phyloP scores from a whole-genome alignment of 257 asterid genomes.

The Asclepias syriaca region DNA sequence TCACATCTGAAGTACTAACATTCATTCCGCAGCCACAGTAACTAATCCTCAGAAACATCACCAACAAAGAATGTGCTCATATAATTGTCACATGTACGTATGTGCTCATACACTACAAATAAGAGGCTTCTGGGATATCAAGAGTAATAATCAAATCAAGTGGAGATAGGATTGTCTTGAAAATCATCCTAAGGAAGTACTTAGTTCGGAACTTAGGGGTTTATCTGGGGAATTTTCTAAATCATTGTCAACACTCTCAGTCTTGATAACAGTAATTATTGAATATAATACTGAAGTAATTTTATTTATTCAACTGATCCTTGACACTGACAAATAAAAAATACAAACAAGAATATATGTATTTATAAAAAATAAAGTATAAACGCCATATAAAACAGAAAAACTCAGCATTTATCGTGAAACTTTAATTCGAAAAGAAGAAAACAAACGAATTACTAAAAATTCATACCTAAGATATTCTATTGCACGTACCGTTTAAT shows the following conservation, averaged over 20 bases:
- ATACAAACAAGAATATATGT: too few relatives aligned
- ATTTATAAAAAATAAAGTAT: too few relatives aligned
- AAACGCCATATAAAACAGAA: neutral
- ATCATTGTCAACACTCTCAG: neutral
- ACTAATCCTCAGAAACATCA: neutral
- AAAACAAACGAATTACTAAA: neutral
- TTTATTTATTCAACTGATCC: neutral
- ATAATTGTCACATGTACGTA: neutral
- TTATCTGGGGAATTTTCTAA: neutral
- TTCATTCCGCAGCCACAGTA: neutral
- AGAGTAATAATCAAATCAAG: neutral
- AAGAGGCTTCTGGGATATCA: neutral
- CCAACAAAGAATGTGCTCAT: neutral
- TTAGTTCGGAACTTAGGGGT: neutral
- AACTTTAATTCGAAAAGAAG: neutral
- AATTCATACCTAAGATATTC: neutral
- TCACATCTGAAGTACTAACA: neutral
- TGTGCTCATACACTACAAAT: neutral
- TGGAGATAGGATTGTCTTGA: neutral
- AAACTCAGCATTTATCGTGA: neutral
- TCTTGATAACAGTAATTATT: neutral
- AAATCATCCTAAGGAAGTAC: neutral
- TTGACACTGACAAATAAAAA: neutral
- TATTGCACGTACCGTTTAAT: constrained; percentile 19
- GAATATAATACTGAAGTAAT: neutral